Base-by-base conservation (phyloP, 192 early-diverging fungal genomes). In the Glomus cerebriforme region DNA sequence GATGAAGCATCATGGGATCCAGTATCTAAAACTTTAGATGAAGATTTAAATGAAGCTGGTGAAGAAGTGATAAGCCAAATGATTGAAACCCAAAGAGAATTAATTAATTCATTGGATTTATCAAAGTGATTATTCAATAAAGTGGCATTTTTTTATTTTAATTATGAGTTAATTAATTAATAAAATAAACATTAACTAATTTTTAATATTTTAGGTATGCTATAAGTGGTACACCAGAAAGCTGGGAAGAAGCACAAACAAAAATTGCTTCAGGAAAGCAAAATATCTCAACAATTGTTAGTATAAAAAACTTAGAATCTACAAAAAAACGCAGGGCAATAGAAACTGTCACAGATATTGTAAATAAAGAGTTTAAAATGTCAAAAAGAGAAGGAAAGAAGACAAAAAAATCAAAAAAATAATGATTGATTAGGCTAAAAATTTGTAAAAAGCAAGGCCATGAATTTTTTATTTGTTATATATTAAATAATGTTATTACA, bases 1-100 rank as follows among this genome's bases (percentile, higher is more conserved):
- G 90, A 95, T 74, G 97, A 95, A 7, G 91, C 86, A 5, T 87
- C 92, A 8, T 99, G 98, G 98, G 94, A 96, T 58, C 95, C 96
- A 0, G 86, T 92, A 8, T 83, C 79, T n/a, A 86, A 91, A 34
- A 81, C 91, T 26, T 68, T 98, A n/a, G 93, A 93, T 35, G 92
- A 93, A 26, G 98, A 98, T 79, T 85, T 98, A 74, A 89, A 89
- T 10, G 92, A 95, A 70, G 95, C 92, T n/a, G 96, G 92, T 19
- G 83, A 92, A 26, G 91, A 94, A 76, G 92, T 85, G 13, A 88
- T 94, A 75, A 85, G 85, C 7, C 84, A 85, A 34, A 84, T 96
- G 76, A 88, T 84, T 79, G 81, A 83, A 27, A 92, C 94, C 71
- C 96, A 97, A 81, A 86, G 88, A 65, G 92, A 96, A 78, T 74